phyloP scores from a whole-genome alignment of 805 yeast genomes.

The Lipomyces yamanashiensis region DNA sequence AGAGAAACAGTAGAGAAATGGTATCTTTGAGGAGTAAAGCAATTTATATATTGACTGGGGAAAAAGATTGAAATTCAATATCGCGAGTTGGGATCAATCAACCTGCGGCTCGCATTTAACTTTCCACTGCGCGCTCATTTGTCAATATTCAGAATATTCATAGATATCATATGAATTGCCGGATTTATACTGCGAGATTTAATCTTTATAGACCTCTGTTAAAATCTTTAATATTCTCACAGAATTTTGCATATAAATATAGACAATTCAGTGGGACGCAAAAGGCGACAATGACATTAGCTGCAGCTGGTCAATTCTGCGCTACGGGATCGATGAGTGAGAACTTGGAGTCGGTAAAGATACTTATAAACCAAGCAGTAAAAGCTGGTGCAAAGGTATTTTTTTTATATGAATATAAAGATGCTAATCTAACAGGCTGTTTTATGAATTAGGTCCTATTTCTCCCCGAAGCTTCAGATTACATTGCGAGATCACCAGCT shows the following conservation, averaged over 20 bases:
- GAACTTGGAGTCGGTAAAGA: conserved; percentile 64
- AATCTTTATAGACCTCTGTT: no score
- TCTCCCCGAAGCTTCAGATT: conserved; percentile 93
- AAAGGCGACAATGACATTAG: conserved; percentile 52
- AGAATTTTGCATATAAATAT: no score
- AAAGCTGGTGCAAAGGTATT: conserved; percentile 59
- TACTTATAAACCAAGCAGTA: conserved; percentile 68
- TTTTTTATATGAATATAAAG: background rate
- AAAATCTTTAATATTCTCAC: no score
- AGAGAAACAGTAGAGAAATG: background rate
- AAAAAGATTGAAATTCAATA: background rate
- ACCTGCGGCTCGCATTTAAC: no score
- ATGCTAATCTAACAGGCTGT: background rate
- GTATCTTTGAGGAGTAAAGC: background rate
- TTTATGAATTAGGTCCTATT: conserved; percentile 51
- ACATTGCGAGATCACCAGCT: conserved; percentile 68
- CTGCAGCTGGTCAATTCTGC: conserved; percentile 88
- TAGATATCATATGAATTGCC: no score
- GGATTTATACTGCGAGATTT: no score
- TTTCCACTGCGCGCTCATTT: no score
- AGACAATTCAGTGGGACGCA: background rate
- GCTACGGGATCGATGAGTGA: conserved; percentile 65
- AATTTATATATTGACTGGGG: background rate
- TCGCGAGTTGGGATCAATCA: no score
- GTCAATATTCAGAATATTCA: no score